Percentiles rank a stretch among this genome's conserved stretches.
phyloP scores from a whole-genome alignment of 2,329 filamentous ascomycete species.

The Clonostachys rhizophaga region DNA sequence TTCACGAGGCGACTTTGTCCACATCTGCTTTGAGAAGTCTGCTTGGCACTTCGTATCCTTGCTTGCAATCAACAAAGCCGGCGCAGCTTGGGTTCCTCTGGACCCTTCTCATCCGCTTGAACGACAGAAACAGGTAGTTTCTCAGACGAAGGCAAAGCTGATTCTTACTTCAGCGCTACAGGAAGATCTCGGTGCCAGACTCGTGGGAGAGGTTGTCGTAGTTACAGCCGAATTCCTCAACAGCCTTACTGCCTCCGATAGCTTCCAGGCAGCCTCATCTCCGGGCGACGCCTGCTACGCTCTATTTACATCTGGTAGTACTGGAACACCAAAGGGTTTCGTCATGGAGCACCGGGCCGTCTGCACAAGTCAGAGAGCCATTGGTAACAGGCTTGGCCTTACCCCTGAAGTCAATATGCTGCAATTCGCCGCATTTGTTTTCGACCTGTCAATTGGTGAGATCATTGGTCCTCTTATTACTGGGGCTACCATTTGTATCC shows the following conservation, averaged over 20 bases:
- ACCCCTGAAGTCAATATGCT: slow-evolving; percentile 20
- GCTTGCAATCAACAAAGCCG: slow-evolving; percentile 4
- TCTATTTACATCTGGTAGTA: slow-evolving; percentile 8
- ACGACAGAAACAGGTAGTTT: not conserved
- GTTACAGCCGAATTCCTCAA: slow-evolving; percentile 9
- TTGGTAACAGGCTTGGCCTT: not conserved
- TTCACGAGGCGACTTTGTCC: not conserved
- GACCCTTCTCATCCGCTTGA: slow-evolving; percentile 3
- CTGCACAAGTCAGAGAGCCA: slow-evolving; percentile 29
- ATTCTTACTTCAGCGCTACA: not conserved
- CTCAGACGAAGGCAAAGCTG: not conserved
- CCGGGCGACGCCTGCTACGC: slow-evolving; percentile 1
- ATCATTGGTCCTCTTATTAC: slow-evolving; percentile 10
- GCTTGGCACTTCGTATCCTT: slow-evolving; percentile 2
- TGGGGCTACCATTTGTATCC: slow-evolving; percentile 12
- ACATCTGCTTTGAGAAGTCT: slow-evolving; percentile 5
- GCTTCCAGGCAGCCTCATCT: slow-evolving; percentile 3
- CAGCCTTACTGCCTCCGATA: slow-evolving; percentile 33
- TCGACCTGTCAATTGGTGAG: slow-evolving; percentile 36
- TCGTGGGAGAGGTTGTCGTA: not conserved
- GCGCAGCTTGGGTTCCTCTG: slow-evolving; percentile 3
- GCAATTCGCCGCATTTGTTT: slow-evolving; percentile 44
- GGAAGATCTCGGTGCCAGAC: not conserved
- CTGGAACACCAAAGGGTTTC: slow-evolving; percentile 8
- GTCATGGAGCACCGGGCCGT: slow-evolving; percentile 6